Evolutionary conservation across 176 grass and related monocot genomes (phyloP), one percentile per base, ranked within the genome.

Genomic region (Carex cristatella): DNA sequence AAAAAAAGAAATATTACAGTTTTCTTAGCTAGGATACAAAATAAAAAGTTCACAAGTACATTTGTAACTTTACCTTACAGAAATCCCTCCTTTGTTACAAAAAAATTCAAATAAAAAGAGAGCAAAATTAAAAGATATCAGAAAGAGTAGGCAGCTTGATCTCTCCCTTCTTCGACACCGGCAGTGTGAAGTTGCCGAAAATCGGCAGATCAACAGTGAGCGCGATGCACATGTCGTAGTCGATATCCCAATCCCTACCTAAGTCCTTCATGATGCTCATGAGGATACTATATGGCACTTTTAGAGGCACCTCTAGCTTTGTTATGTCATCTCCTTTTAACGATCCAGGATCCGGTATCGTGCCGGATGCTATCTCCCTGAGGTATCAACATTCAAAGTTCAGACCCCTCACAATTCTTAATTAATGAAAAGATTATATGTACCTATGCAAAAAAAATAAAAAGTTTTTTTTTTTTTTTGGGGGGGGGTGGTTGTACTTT

Each of bases 151-250:
- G 93, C 54, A 95, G 89, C 89, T 93, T 93, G 82, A 95, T 51
- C 55, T 95, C 89, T 56, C 93, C 93, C 54, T 89, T 87, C 91
- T 91, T 92, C 85, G 89, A 91, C 77, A 95, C 84, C 54, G 91
- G 91, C 61, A 92, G 70, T n/a, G 83, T 95, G 83, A 95, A 87
- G 85, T 85, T 92, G 14, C 93, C 93, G 15, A 95, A 2, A 49
- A 92, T 44, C 28, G 93, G 93, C 30, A 95, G 93, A 79, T 95
- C 93, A 44, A 95, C 70, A 73, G 93, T 93, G 85, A 95, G 91
- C 0, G 85, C 89, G 1, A 95, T 75, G 10, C 66, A n/a, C 90
- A 95, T 84, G 85, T 95, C 91, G 30, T 95, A 95, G 87, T 95
- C 91, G 12, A 95, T 57, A 66, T 93, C 91, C 93, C 91, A 93